These are phyloP conservation scores for Gilbertella persicaria DNA, from an alignment of 371 early-diverging fungal genomes.

Conservation along the genomic window DNA sequence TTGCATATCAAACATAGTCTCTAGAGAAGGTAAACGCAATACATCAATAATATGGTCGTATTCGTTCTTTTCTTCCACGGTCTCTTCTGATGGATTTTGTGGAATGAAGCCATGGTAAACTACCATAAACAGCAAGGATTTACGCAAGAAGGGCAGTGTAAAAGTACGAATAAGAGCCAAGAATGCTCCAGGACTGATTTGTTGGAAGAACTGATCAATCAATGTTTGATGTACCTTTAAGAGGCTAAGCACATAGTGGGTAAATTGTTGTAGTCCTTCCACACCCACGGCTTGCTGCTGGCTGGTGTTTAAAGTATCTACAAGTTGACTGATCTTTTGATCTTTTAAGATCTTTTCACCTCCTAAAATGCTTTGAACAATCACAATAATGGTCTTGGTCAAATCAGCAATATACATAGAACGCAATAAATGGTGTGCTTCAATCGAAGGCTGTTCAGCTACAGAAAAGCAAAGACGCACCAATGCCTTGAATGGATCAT, in stretches of 20 bases:
- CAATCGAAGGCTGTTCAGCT: constrained; percentile 32
- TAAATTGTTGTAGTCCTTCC: constrained; percentile 14
- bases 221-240: constrained; percentile 2
- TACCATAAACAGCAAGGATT: constrained; percentile 41
- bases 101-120: constrained; percentile 44
- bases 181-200: constrained; percentile 18
- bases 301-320: constrained; percentile 10
- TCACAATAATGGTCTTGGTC: constrained; percentile 48
- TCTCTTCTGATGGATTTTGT: constrained; percentile 27
- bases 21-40: constrained; percentile 32
- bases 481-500: constrained; percentile 66
- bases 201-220: constrained; percentile 18
- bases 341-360: constrained; percentile 17
- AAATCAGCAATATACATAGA: constrained; percentile 68
- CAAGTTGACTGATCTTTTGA: background rate
- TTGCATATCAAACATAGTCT: constrained; percentile 25
- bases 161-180: constrained; percentile 33
- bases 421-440: constrained; percentile 66
- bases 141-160: constrained; percentile 46
- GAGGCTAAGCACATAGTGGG: constrained; percentile 8
- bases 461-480: constrained; percentile 56
- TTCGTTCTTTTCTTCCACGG: constrained; percentile 22
- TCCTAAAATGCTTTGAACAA: constrained; percentile 26
- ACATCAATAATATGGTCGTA: constrained; percentile 38
- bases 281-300: constrained; percentile 1